Evolutionary conservation across 805 yeast genomes (phyloP), one percentile per base, ranked within the genome.

Genomic region (Ogataea ganodermae): DNA sequence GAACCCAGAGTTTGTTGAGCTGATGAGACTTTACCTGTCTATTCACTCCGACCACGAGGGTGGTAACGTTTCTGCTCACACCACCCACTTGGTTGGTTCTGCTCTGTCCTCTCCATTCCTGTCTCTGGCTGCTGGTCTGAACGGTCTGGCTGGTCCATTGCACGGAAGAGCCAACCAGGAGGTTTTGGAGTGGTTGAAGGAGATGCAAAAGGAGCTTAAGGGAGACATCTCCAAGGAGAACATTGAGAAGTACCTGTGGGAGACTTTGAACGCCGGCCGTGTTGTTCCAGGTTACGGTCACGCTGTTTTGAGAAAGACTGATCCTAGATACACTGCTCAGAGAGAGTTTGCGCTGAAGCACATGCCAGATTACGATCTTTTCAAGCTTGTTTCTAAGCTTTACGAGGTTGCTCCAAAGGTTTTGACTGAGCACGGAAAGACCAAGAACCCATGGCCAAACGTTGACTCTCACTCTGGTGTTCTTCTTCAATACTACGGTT

Each of bases 361-460:
- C 71, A 75, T 84, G 80, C 89, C 91, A 66, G 85, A 86, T 67
- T 84, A 83, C 68, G 88, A 82, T 60, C 70, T 85, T 68, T 87
- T 86, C 81, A 81, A 83, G 74, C 77, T 87, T 50, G 94, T 87
- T 36, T 80, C 87, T 49, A 78, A 79, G 65, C 83, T 86, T 63
- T 85, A 84, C 72, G 84, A 86, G 70, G 87, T 86, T 61, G 94
- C 94, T 54, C 94, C 94, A 71, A 78, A 70, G 58, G 92, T 86
- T 43, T 78, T 86, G 60, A 82, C 86, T 60, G 76, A 84, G 73
- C 92, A 86, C 70, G 94, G 92, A 70, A 87, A 87, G 81, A 86
- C 92, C 66, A 86, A 86, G 81, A 86, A 86, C 81, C 94, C 94
- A 73, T 86, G 90, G 90, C 94, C 95, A 72, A 86, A 86, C 67